These are phyloP conservation scores for Colletotrichum cereale DNA, from an alignment of 2,329 filamentous ascomycete genomes.

Conservation along the genomic window DNA sequence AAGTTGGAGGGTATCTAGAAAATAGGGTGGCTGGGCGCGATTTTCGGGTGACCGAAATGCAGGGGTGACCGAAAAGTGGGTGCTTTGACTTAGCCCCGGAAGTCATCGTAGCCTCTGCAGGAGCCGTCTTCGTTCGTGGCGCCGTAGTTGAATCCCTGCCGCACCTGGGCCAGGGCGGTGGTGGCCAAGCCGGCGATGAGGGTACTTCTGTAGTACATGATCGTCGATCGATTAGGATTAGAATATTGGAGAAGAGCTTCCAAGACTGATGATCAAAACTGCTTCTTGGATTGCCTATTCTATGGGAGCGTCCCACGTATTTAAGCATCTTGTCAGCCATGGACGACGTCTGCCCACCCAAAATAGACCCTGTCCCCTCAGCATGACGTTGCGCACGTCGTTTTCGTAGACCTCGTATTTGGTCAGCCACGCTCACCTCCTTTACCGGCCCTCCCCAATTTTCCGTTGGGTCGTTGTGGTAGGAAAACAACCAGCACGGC, in stretches of 20 bases:
- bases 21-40: too few relatives aligned
- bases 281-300: too few relatives aligned
- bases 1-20: too few relatives aligned
- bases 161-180: conserved; percentile 24
- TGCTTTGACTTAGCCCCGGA: conserved; percentile 28
- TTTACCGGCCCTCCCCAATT: conserved; percentile 4
- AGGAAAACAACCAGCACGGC: not conserved
- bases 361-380: conserved; percentile 23
- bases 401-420: conserved; percentile 27
- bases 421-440: not conserved
- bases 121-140: conserved; percentile 37
- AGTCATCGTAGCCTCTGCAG: conserved; percentile 38
- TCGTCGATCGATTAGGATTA: conserved; percentile 1
- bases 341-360: not conserved
- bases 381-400: conserved; percentile 26
- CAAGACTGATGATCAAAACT: not conserved
- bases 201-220: conserved; percentile 13
- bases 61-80: too few relatives aligned
- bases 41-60: too few relatives aligned
- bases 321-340: not conserved
- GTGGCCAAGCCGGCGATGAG: conserved; percentile 23
- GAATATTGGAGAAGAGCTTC: not conserved
- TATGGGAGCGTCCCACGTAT: not conserved
- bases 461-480: conserved; percentile 2
- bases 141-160: conserved; percentile 40